Base-by-base conservation (phyloP, 306 rosid species). In the Fragaria ananassa region DNA sequence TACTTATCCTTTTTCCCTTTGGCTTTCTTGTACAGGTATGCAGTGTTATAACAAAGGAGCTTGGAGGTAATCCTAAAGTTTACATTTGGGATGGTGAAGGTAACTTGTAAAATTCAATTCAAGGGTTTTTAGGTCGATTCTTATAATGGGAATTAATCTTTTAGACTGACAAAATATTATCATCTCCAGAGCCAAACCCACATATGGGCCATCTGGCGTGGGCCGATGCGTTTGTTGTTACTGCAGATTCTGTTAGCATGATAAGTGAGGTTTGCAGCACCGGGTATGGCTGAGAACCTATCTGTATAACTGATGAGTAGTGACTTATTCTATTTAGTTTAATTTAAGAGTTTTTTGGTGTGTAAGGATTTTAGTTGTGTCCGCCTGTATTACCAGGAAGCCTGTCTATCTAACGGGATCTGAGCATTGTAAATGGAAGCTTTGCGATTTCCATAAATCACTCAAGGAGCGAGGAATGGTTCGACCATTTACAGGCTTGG, bases 181-280 rank as follows among this genome's bases (percentile, higher is more conserved):
- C 58, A 74, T 71, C 64, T 81, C 78, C 92, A 92, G 98, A 85
- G 74, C 93, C 91, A 79, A 89, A 90, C 86, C 91, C 88, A 12
- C 91, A 84, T 72, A 85, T 90, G 97, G 98, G 98, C 68, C 92
- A 89, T 82, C 84, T 95, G 72, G 98, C 98, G 58, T 95, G 98
- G 98, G 97, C 87, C 0, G 96, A 95, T 83, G 92, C 98, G 35
- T 95, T 95, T 83, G 88, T 90, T 82, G 85, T 95, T 80, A 90
- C 98, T 7, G 96, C 97, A 77, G 98, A 95, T 84, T 95, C 98
- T n/a, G 86, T 95, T 74, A 92, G 93, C 81, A 78, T 81, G 92
- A 90, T 89, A 75, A 95, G 97, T 61, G 98, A 95, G 82, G 97
- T 83, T 82, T 95, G 97, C 92, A 90, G 97, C 89, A 92, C 98